Base-by-base conservation (phyloP, 1,139 yeast genomes). In the Starmera stellimalicola region DNA sequence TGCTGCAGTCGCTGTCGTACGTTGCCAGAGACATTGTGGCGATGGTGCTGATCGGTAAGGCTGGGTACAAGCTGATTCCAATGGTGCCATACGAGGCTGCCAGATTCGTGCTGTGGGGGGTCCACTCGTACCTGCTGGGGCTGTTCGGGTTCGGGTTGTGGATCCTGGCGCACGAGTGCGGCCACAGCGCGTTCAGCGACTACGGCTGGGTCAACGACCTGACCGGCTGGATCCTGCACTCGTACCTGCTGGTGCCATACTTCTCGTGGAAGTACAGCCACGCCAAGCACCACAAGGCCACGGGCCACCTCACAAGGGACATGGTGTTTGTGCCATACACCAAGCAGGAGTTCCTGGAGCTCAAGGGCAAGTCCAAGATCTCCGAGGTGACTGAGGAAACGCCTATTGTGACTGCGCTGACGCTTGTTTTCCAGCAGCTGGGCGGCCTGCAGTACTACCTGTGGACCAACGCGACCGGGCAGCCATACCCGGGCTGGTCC, bases 101-200 rank as follows among this genome's bases (percentile, higher is more conserved):
- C 5, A 62, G 79, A 49, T 63, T 62, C 30, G 52, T 51, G 2
- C 58, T 63, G 27, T 74, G 78, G 77, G 38, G 57, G 33, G 55
- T 50, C 12, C 64, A 46, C 20, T 54, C 63, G 32, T 58, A 59
- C 47, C 49, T 57, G 36, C 58, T 63, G 40, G 73, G 74, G 24
- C 56, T 68, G 35, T 60, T 68, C 40, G 68, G 65, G 9, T 70
- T 75, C 26, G 80, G 81, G 32, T 43, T 73, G 29, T 74, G 80
- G 80, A 72, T 74, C 36, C 51, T 74, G 55, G 78, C 79, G 29
- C 80, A 73, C 50, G 80, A 73, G 52, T 73, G 80, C 65, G 80
- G 80, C 36, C 80, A 73, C 50, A 73, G 68, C 48, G 79, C 79
- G 11, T 73, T 73, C 50, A 62, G 72, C 35, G 76, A 71, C 48